Evolutionary conservation across 495 filamentous ascomycete species (phyloP).

Genomic region (Podospora tetraspora): DNA sequence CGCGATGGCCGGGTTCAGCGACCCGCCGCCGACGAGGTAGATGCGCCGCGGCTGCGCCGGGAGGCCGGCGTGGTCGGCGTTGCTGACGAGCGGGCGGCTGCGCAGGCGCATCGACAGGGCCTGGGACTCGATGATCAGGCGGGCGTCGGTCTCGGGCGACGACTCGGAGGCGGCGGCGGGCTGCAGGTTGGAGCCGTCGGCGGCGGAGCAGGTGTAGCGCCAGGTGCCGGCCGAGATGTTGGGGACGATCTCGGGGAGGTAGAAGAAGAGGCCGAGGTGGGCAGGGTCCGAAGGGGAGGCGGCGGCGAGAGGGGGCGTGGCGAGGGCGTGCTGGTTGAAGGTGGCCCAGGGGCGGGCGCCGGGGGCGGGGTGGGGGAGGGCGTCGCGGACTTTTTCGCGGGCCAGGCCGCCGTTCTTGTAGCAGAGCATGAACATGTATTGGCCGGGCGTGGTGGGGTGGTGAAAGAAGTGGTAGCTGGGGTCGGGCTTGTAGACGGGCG

Average conservation of each 20-base stretch:
- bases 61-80: conserved; percentile 44
- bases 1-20: conserved; percentile 80
- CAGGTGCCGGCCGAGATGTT: conserved; percentile 79
- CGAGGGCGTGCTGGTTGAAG: conserved; percentile 67
- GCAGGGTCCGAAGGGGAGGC: conserved; percentile 49
- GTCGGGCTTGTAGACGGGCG: conserved; percentile 80
- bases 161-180: conserved; percentile 39
- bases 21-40: conserved; percentile 91
- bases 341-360: conserved; percentile 56
- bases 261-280: conserved; percentile 88
- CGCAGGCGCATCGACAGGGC: conserved; percentile 84
- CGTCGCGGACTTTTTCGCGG: conserved; percentile 80
- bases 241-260: conserved; percentile 90
- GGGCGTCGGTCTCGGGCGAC: conserved; percentile 58
- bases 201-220: conserved; percentile 63
- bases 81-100: conserved; percentile 64
- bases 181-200: conserved; percentile 41
- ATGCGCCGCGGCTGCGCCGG: conserved; percentile 82
- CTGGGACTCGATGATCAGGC: conserved; percentile 90
- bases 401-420: conserved; percentile 97
- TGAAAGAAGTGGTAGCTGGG: conserved; percentile 86
- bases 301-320: conserved; percentile 63
- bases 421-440: conserved; percentile 99
- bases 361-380: conserved; percentile 38
- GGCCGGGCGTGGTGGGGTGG: conserved; percentile 71